These are phyloP conservation scores for Plasmodiophora brassicae DNA, from an alignment of 208 protist species.

Conservation along the genomic window DNA sequence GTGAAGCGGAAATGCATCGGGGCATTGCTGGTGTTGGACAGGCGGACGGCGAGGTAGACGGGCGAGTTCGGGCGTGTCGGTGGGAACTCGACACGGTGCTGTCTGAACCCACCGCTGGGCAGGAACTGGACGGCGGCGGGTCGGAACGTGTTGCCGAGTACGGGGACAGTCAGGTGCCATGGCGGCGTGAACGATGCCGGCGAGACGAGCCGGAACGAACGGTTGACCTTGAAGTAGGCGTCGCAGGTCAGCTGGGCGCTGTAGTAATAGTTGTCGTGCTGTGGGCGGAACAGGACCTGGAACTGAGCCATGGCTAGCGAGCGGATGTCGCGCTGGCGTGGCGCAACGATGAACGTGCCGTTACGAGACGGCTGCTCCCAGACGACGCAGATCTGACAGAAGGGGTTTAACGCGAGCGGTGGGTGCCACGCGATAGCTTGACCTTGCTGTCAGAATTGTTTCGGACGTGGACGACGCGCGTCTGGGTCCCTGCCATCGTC, in stretches of 20 bases:
- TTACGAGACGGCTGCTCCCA: background rate
- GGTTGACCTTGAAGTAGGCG: slow-evolving; percentile 32
- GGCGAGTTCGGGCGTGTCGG: background rate
- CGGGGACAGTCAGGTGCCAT: background rate
- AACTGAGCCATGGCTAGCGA: background rate
- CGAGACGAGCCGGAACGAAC: slow-evolving; percentile 4
- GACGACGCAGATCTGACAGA: background rate
- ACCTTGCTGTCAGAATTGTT: background rate
- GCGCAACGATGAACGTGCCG: background rate
- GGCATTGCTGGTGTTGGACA: background rate
- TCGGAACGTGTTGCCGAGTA: background rate
- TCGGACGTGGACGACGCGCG: background rate
- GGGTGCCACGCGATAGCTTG: background rate
- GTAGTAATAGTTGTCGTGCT: background rate
- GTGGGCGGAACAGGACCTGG: background rate
- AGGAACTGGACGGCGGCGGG: background rate
- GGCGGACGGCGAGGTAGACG: background rate
- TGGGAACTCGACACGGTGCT: background rate
- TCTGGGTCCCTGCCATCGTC: background rate
- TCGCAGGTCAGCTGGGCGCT: background rate
- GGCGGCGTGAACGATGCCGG: background rate
- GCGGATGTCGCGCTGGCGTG: background rate
- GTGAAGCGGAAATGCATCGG: background rate
- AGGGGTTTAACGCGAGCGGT: background rate
- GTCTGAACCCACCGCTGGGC: background rate